These are phyloP conservation scores for Lonicera japonica DNA, from an alignment of 129 eudicot genomes.

Conservation along the genomic window DNA sequence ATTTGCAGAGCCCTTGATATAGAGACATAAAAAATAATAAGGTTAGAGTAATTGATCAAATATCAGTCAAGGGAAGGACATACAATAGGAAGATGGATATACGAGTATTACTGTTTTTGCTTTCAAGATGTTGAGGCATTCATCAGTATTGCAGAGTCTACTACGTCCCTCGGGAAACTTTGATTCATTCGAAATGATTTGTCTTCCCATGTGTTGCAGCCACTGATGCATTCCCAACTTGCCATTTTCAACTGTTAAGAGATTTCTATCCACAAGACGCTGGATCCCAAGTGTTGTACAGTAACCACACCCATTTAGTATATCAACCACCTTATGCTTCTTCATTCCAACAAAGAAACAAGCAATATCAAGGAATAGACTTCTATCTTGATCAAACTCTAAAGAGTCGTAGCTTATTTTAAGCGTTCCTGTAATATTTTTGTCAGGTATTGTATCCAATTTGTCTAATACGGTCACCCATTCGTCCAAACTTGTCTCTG, in stretches of 20 bases:
- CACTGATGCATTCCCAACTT: conserved; percentile 3
- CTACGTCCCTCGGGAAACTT: not conserved
- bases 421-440: not conserved
- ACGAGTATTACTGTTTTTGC: conserved; percentile 12
- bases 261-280: not conserved
- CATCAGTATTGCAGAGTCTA: conserved; percentile 4
- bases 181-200: conserved; percentile 8
- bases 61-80: too few species aligned
- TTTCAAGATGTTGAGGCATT: not conserved
- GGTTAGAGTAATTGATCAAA: too few species aligned
- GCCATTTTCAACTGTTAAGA: not conserved
- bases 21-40: not conserved
- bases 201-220: conserved; percentile 7
- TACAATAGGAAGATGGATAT: not conserved
- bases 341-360: conserved; percentile 17
- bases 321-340: not conserved
- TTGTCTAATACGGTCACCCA: conserved; percentile 10
- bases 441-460: not conserved
- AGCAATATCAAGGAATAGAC: conserved; percentile 4
- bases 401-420: not conserved
- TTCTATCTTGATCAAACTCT: not conserved
- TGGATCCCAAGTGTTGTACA: conserved; percentile 5
- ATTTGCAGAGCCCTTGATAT: not conserved
- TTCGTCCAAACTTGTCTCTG: not conserved
- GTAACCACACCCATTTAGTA: conserved; percentile 1